A percentile compares a stretch with the other conserved stretches of the same genome.
Conservation (phyloP, 2,329 filamentous ascomycete species). For the Bipolaris victoriae region DNA sequence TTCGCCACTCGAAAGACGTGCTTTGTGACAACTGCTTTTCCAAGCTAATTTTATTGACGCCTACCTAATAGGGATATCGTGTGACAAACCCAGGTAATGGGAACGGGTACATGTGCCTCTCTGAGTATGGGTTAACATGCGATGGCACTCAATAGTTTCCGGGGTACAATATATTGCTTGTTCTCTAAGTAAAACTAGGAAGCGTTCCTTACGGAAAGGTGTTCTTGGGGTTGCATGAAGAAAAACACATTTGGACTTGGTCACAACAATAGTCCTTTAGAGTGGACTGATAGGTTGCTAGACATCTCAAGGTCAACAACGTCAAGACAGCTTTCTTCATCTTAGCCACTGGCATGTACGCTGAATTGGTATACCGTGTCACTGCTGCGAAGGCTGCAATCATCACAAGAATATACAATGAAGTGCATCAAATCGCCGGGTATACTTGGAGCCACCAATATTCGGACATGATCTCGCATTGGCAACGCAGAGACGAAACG, state of each 20-base stretch:
- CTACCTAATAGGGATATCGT: not conserved
- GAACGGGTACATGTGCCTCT: not conserved
- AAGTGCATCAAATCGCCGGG: constrained; percentile 61
- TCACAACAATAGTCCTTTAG: constrained; percentile 61
- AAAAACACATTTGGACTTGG: constrained; percentile 56
- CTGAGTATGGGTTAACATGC: constrained; percentile 5
- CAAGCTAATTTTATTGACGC: not conserved
- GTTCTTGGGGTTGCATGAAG: constrained; percentile 29
- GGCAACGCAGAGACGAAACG: constrained; percentile 52
- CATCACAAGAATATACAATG: constrained; percentile 55
- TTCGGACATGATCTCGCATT: not conserved
- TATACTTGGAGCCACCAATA: constrained; percentile 54
- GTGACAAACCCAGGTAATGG: not conserved
- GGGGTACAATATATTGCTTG: constrained; percentile 1
- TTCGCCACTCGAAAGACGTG: constrained; percentile 3
- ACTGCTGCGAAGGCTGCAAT: constrained; percentile 44
- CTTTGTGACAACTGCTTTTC: not conserved
- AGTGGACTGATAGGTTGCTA: constrained; percentile 58
- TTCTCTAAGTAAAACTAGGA: not conserved
- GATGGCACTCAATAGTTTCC: constrained; percentile 1
- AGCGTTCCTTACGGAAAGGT: not conserved
- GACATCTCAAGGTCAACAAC: constrained; percentile 57
- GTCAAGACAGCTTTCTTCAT: constrained; percentile 54
- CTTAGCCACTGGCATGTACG: constrained; percentile 55
- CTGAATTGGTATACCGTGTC: constrained; percentile 53